Base-by-base conservation (phyloP, 2,329 filamentous ascomycete genomes). In the Chrysoporthe puriensis region DNA sequence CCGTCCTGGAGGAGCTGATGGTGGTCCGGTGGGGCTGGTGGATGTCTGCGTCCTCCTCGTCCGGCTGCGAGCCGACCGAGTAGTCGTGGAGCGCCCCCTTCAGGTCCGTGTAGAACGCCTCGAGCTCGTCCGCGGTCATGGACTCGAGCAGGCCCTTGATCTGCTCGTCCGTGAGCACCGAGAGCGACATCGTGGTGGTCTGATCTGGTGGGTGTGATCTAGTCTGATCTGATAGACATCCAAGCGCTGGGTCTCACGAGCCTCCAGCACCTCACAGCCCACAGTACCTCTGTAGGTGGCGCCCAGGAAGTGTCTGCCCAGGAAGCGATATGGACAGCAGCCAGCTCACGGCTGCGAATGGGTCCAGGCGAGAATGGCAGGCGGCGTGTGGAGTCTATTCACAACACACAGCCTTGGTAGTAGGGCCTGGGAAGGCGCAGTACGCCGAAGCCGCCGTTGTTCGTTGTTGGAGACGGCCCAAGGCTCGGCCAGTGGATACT, bases 51-150 rank as follows among this genome's bases (percentile, higher is more conserved):
- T 78, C 77, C 44, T 80, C 76, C 44, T 80, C 76, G 36, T 79
- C 76, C 18, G 77, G 74, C 66, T 85, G 82, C 0, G 83, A 82
- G 60, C 84, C 84, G 1, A 84, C 88, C 4, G 88, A 90, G 76
- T 89, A 90, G 66, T 89, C 85, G 72, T 89, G 84, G 11, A 90
- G 82, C 1, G 87, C 83, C 64, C 78, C 77, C 64, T 81, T 80
- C 54, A 90, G 77, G 0, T 78, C 78, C 26, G 76, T 72, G n/a
- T 83, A 80, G 69, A 90, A 85, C 26, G 75, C 77, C 26, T 85
- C 81, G 50, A 87, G 81, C 73, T 90, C 86, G 2, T 84, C 81
- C 3, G 75, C 70, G 0, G 77, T 85, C 14, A 90, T 79, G 67
- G 77, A 80, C 72, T 88, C 84, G 50, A 90, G 79, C 44, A 90